phyloP scores from a whole-genome alignment of 2,329 filamentous ascomycete genomes.

The Trichoderma sp. region DNA sequence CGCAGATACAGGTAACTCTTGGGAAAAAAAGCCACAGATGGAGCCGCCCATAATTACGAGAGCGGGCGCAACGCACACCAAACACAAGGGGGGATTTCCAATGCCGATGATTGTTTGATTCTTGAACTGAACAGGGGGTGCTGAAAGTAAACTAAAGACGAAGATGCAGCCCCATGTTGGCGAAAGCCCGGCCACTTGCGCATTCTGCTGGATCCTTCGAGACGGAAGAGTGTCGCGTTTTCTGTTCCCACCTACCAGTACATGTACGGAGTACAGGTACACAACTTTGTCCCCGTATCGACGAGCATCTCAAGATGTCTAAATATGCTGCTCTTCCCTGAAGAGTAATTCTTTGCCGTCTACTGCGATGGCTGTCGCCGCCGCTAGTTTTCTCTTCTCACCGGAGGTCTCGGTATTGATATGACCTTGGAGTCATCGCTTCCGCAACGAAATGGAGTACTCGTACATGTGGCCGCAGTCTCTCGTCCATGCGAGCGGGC shows the following conservation, averaged over 20 bases:
- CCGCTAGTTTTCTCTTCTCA: not conserved
- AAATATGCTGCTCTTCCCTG: not conserved
- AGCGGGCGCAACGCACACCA: slow-evolving; percentile 7
- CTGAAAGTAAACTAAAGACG: not conserved
- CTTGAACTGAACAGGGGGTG: not conserved
- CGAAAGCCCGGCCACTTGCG: not conserved
- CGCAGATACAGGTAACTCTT: not conserved
- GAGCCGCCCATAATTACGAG: slow-evolving; percentile 9
- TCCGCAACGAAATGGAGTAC: not conserved
- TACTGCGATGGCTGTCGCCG: not conserved
- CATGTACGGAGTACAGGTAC: not conserved
- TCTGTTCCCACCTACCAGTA: not conserved
- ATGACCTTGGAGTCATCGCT: not conserved
- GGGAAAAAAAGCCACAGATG: not conserved
- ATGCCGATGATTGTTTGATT: slow-evolving; percentile 8
- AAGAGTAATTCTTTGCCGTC: not conserved
- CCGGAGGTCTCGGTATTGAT: not conserved
- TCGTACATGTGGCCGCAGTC: not conserved
- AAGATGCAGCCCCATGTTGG: not conserved
- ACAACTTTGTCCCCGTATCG: not conserved
- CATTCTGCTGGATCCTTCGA: not conserved
- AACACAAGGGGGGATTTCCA: not conserved
- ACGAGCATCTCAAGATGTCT: not conserved
- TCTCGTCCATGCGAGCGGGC: not conserved
- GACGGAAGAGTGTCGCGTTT: not conserved